Conservation (phyloP, 169 alveolate genomes). For the Cyclospora cayetanensis region DNA sequence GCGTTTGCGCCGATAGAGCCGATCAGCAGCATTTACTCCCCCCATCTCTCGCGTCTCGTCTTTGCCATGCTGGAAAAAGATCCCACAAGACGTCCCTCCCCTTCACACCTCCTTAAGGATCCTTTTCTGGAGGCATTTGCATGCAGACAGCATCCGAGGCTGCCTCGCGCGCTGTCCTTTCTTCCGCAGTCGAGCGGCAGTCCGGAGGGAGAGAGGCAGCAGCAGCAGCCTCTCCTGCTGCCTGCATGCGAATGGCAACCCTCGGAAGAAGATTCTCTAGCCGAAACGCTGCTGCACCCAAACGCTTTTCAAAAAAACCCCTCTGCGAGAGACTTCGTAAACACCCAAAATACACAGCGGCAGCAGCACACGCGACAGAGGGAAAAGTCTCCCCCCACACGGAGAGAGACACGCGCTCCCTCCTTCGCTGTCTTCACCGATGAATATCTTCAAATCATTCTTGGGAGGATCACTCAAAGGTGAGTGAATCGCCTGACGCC, state of each 20-base stretch:
- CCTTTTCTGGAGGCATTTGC: not conserved
- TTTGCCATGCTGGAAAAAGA: constrained; percentile 50
- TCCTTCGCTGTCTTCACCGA: constrained; percentile 30
- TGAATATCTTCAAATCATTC: not conserved
- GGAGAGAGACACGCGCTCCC: not conserved
- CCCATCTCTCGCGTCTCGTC: constrained; percentile 10
- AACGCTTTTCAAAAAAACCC: not conserved
- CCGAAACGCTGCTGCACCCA: not conserved
- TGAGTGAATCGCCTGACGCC: not conserved
- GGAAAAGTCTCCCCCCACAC: not conserved
- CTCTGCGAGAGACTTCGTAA: not conserved
- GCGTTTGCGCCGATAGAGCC: constrained; percentile 83
- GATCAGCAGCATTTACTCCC: constrained; percentile 69
- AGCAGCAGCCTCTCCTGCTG: constrained; percentile 8
- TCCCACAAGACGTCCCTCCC: constrained; percentile 46
- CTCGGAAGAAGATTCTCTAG: not conserved
- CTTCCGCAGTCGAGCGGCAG: not conserved
- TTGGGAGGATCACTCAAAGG: constrained; percentile 31
- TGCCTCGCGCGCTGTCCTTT: not conserved
- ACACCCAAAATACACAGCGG: not conserved
- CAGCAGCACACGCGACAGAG: not conserved
- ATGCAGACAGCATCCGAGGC: not conserved
- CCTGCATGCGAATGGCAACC: not conserved
- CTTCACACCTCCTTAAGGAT: constrained; percentile 7
- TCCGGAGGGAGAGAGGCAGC: not conserved